These are phyloP conservation scores for Stagonosporopsis vannaccii DNA, from an alignment of 2,329 filamentous ascomycete genomes.

Conservation along the genomic window DNA sequence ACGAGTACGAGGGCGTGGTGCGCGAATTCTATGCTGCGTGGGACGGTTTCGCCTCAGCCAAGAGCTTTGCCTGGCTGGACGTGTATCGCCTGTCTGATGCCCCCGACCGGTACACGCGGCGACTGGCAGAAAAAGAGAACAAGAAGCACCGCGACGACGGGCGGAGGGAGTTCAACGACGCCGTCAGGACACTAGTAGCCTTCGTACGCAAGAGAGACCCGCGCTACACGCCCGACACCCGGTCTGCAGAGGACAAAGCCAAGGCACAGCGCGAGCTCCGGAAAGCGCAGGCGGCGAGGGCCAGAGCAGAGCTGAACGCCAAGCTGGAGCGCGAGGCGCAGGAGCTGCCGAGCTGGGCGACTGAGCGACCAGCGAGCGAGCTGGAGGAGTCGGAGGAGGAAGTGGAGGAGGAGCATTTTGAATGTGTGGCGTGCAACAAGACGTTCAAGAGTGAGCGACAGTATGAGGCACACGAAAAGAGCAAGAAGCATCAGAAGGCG, in stretches of 20 bases:
- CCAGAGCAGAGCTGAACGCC: slow-evolving; percentile 80
- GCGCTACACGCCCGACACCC: slow-evolving; percentile 77
- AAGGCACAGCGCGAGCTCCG: slow-evolving; percentile 78
- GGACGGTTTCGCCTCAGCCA: slow-evolving; percentile 81
- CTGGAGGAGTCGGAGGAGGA: slow-evolving; percentile 60
- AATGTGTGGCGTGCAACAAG: slow-evolving; percentile 70
- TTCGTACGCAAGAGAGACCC: slow-evolving; percentile 94
- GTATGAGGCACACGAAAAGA: slow-evolving; percentile 89
- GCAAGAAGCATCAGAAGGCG: slow-evolving; percentile 93
- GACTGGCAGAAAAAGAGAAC: slow-evolving; percentile 96
- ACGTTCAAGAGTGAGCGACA: slow-evolving; percentile 90
- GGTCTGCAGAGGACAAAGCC: slow-evolving; percentile 82
- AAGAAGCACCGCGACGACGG: slow-evolving; percentile 82
- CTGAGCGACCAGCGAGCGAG: slow-evolving; percentile 63
- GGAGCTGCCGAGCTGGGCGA: slow-evolving; percentile 78
- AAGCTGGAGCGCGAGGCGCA: slow-evolving; percentile 71
- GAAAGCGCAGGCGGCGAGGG: slow-evolving; percentile 82
- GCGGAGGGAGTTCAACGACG: slow-evolving; percentile 88
- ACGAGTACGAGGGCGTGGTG: slow-evolving; percentile 77
- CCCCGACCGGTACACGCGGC: slow-evolving; percentile 80
- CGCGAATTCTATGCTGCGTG: slow-evolving; percentile 83
- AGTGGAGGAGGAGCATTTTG: slow-evolving; percentile 60
- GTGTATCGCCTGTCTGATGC: slow-evolving; percentile 83
- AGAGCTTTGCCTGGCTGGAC: slow-evolving; percentile 90
- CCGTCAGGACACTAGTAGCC: slow-evolving; percentile 81